A percentile compares a stretch with the other conserved stretches of the same genome.
These are phyloP conservation scores for Posidonia australis DNA, from an alignment of 106 monocot genomes.

Conservation along the genomic window DNA sequence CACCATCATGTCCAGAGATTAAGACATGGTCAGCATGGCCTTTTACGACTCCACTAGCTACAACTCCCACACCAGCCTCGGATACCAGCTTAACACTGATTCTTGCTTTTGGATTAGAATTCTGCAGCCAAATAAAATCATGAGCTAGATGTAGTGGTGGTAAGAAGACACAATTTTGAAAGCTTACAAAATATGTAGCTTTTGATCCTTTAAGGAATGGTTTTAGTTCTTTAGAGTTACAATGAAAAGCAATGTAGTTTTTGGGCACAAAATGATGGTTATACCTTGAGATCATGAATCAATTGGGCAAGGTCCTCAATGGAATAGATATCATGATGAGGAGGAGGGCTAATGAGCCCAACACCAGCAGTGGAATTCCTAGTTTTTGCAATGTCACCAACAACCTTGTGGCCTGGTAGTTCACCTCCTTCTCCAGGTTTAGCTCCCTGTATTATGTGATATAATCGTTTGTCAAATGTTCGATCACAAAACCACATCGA, in stretches of 20 bases:
- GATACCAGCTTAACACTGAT: constrained; percentile 95
- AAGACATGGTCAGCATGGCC: constrained; percentile 94
- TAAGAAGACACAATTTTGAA: not conserved
- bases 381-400: constrained; percentile 85
- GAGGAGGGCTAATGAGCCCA: constrained; percentile 89
- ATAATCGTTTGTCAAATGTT: too few species aligned
- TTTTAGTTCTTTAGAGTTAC: too few species aligned
- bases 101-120: constrained; percentile 74
- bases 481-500: too few species aligned
- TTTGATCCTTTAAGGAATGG: too few species aligned
- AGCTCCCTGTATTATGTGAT: constrained; percentile 49
- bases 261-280: not conserved
- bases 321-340: constrained; percentile 95
- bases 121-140: constrained; percentile 28
- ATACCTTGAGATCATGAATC: constrained; percentile 95
- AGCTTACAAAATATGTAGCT: too few species aligned
- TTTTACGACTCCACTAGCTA: constrained; percentile 95
- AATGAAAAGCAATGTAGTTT: too few species aligned
- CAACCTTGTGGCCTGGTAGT: constrained; percentile 91
- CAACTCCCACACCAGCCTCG: constrained; percentile 88
- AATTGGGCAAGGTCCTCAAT: constrained; percentile 94
- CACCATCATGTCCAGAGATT: constrained; percentile 93
- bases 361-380: constrained; percentile 93
- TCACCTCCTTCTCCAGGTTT: constrained; percentile 99
- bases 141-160: not conserved